Conservation (phyloP, 2,329 filamentous ascomycete genomes). For the Biscogniauxia marginata region DNA sequence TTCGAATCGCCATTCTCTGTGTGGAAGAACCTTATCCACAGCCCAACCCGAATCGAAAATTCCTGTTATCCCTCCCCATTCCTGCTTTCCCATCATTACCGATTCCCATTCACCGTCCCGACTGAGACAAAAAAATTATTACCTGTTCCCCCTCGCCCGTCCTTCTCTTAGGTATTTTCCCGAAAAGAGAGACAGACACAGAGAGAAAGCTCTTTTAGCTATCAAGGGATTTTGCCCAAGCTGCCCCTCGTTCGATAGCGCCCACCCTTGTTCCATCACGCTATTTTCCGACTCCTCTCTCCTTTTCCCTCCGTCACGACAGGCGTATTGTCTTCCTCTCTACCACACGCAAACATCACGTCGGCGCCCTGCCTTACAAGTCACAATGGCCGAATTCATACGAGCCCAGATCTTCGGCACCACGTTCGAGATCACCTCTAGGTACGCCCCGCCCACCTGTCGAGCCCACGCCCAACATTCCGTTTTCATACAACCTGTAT, state of each 20-base stretch:
- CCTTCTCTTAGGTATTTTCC: too few species aligned
- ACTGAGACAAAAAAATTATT: background rate
- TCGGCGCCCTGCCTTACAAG: background rate
- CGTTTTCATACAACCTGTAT: constrained; percentile 11
- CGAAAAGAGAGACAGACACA: too few species aligned
- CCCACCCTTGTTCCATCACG: background rate
- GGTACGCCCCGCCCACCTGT: constrained; percentile 52
- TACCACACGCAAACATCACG: constrained; percentile 9
- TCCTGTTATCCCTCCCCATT: constrained; percentile 19
- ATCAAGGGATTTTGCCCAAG: constrained; percentile 1
- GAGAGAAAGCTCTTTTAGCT: background rate
- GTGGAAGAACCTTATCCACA: constrained; percentile 10
- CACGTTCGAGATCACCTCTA: constrained; percentile 98
- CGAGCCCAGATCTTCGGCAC: constrained; percentile 99
- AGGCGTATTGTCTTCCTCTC: background rate
- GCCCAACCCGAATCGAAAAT: constrained; percentile 14
- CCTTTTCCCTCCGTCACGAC: too few species aligned
- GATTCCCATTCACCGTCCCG: constrained; percentile 1
- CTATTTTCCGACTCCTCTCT: too few species aligned
- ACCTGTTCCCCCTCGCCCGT: background rate
- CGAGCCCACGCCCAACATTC: too few species aligned
- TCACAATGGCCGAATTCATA: constrained; percentile 96
- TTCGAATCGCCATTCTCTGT: constrained; percentile 1
- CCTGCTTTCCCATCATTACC: constrained; percentile 5
- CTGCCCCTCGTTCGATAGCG: constrained; percentile 10